Evolutionary conservation across 177 flowering plant species (phyloP), one percentile per base, ranked within the genome.

Genomic region (Vitis hybrid): DNA sequence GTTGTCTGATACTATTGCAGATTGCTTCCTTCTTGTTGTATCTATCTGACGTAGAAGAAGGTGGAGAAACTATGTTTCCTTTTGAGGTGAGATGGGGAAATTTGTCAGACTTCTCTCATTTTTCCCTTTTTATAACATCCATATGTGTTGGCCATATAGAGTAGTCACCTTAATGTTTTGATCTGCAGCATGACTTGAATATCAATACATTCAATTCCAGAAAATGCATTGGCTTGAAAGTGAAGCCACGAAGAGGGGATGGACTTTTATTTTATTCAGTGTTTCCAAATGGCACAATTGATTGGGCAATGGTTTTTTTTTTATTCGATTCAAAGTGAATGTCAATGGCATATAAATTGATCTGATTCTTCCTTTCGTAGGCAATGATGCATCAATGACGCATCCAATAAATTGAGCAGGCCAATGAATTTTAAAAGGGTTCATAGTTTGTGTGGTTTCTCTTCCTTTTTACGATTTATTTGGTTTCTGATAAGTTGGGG

Each of bases 41-140:
- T 77, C 80, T 93, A 65, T 85, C 97, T 67, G 88, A 87, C 73
- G 98, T 93, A 20, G 92, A 90, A 75, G 94, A 89, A 79, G 98
- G 98, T 61, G 98, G 98, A 60, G 97, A 93, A 80, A 93, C 98
- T 51, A 87, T 91, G 94, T 93, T 93, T 49, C 98, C 98, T 50
- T 93, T 74, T 60, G 98, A 93, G 89, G 98, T 91, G 75, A 58
- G 74, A 48, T 66, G 6, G 48, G 11, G 49, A 64, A 13, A 13
- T 39, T 12, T 39, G 45, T 39, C 8, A 26, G 2, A 39, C 33
- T 63, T 19, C 50, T 53, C 10, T 49, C 16, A 7, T 67, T 19
- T 10, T 65, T 16, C 19, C 39, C 48, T 7, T 15, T 51, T 7
- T 55, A 10, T 52, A 51, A 20, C 14, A 14, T 26, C 26, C 1